Percentiles rank a stretch among this genome's conserved stretches.
Evolutionary conservation across 2,329 filamentous ascomycete species (phyloP).

Genomic region (Delphinella strobiligena): DNA sequence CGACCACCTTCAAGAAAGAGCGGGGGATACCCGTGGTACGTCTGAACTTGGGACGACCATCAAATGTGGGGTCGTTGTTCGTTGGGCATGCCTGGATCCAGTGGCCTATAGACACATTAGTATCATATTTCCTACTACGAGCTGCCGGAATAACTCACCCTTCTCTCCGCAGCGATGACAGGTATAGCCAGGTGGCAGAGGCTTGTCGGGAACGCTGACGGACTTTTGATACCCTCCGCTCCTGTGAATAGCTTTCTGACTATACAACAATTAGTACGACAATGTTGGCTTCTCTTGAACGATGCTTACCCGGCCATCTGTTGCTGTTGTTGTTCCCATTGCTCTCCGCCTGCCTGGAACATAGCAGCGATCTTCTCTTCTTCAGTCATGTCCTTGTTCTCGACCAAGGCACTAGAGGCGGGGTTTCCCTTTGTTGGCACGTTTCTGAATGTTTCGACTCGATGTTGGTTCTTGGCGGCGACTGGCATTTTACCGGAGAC

Average conservation of each 20-base stretch:
- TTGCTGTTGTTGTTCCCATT: slow-evolving; percentile 89
- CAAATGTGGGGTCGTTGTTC: slow-evolving; percentile 95
- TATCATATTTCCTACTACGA: neutral
- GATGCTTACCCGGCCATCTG: slow-evolving; percentile 61
- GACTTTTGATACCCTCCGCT: slow-evolving; percentile 42
- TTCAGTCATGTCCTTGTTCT: slow-evolving; percentile 73
- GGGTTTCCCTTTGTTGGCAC: neutral
- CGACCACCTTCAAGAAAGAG: slow-evolving; percentile 89
- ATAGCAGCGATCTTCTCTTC: slow-evolving; percentile 90
- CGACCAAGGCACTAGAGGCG: slow-evolving; percentile 40
- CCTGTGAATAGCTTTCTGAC: slow-evolving; percentile 30
- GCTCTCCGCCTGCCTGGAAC: slow-evolving; percentile 77
- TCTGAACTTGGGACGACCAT: slow-evolving; percentile 86
- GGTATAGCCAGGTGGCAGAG: slow-evolving; percentile 85
- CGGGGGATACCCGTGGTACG: slow-evolving; percentile 93
- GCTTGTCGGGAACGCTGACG: slow-evolving; percentile 75
- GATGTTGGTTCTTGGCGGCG: slow-evolving; percentile 68
- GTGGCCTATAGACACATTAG: slow-evolving; percentile 45
- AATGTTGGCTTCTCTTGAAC: slow-evolving; percentile 36
- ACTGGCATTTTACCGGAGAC: slow-evolving; percentile 92
- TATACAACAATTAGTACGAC: slow-evolving; percentile 14
- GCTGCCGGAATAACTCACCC: slow-evolving; percentile 32
- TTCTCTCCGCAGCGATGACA: slow-evolving; percentile 95
- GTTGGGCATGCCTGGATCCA: slow-evolving; percentile 98
- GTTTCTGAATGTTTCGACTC: slow-evolving; percentile 47